These are phyloP conservation scores for Fusarium dlaminii DNA, from an alignment of 2,329 filamentous ascomycete species.

Conservation along the genomic window DNA sequence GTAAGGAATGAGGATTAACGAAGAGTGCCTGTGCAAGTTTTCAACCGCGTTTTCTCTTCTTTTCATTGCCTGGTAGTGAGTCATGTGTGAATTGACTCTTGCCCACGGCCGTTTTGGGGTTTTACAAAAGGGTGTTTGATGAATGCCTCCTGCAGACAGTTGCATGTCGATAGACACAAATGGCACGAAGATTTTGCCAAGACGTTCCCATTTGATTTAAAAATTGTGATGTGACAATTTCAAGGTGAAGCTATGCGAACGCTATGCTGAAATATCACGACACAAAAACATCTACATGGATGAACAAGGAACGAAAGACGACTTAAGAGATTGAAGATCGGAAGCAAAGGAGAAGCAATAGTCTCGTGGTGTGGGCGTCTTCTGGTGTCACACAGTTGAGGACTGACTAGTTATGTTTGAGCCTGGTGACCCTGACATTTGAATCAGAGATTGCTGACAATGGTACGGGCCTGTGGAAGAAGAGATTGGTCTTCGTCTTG, in stretches of 20 bases:
- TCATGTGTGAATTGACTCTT: not conserved
- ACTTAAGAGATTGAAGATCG: not conserved
- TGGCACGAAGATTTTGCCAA: constrained; percentile 24
- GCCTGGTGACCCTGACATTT: not conserved
- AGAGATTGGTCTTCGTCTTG: constrained; percentile 42
- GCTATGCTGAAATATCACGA: constrained; percentile 49
- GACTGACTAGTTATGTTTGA: constrained; percentile 60
- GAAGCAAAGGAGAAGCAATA: constrained; percentile 41
- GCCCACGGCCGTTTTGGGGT: constrained; percentile 30
- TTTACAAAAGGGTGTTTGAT: constrained; percentile 35
- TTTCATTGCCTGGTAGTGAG: constrained; percentile 31
- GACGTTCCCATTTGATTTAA: not conserved
- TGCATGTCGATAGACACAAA: constrained; percentile 36
- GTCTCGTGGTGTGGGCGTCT: constrained; percentile 57
- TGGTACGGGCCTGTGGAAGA: constrained; percentile 13
- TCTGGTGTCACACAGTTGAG: constrained; percentile 61
- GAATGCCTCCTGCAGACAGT: constrained; percentile 19
- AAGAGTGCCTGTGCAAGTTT: constrained; percentile 27
- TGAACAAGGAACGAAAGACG: constrained; percentile 11
- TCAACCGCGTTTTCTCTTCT: constrained; percentile 33
- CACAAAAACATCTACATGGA: constrained; percentile 29
- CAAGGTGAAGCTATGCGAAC: constrained; percentile 40
- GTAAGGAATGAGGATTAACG: constrained; percentile 28
- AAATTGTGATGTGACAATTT: not conserved
- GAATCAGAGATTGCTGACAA: not conserved